These are phyloP conservation scores for Austroboletus novae-zelandiae DNA, from an alignment of 1,284 basidiomycete genomes.

Conservation along the genomic window DNA sequence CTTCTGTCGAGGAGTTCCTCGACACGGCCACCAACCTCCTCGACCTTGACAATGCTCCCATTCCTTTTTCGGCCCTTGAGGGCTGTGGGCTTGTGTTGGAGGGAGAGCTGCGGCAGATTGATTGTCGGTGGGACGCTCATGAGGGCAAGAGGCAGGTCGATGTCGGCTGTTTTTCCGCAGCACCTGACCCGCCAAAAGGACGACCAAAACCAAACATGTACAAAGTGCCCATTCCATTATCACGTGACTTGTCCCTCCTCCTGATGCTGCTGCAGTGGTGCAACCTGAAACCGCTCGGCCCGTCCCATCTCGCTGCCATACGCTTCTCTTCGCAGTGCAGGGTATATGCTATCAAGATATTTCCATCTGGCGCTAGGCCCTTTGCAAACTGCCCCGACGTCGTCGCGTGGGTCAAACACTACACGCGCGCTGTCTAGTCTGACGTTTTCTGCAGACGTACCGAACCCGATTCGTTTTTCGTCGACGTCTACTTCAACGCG, in stretches of 20 bases:
- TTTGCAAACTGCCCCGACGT: constrained; percentile 58
- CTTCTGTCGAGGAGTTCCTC: constrained; percentile 83
- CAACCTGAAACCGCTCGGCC: constrained; percentile 56
- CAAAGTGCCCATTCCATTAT: constrained; percentile 11
- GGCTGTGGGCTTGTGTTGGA: constrained; percentile 33
- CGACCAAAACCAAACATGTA: constrained; percentile 10
- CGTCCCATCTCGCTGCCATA: constrained; percentile 37
- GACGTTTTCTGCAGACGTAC: constrained; percentile 48
- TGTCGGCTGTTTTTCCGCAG: background rate
- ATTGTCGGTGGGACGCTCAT: constrained; percentile 50
- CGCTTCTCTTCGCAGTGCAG: constrained; percentile 24
- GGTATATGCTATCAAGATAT: constrained; percentile 23
- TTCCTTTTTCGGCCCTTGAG: constrained; percentile 65
- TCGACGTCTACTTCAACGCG: constrained; percentile 73
- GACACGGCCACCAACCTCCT: constrained; percentile 76
- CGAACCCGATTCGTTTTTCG: constrained; percentile 66
- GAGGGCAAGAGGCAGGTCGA: background rate
- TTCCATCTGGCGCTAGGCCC: constrained; percentile 36
- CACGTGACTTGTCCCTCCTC: constrained; percentile 15
- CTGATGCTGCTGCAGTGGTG: constrained; percentile 60
- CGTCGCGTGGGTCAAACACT: constrained; percentile 53
- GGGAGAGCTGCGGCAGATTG: constrained; percentile 48
- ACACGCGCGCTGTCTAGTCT: constrained; percentile 1
- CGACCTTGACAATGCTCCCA: constrained; percentile 84
- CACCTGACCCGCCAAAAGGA: no score